Evolutionary conservation across 257 asterid genomes (phyloP).

Genomic region (Thymus quinquecostatus): DNA sequence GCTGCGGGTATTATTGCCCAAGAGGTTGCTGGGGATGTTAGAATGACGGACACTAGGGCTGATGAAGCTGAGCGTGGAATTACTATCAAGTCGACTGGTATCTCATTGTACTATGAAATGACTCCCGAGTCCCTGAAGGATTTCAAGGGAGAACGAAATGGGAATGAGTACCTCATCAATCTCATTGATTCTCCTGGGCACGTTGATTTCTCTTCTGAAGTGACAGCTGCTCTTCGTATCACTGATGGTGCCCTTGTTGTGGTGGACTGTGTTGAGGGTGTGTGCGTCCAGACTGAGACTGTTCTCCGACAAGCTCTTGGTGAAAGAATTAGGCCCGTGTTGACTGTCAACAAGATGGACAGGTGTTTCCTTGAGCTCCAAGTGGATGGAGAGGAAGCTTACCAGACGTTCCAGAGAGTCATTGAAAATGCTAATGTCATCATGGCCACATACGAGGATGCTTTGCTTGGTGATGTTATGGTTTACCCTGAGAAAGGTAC

Average conservation of each 20-base stretch:
- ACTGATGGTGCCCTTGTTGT: slow-evolving; percentile 59
- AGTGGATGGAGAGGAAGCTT: slow-evolving; percentile 60
- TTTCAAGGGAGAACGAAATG: slow-evolving; percentile 48
- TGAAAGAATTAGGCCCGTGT: slow-evolving; percentile 51
- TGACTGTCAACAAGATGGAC: slow-evolving; percentile 60
- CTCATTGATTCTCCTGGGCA: slow-evolving; percentile 58
- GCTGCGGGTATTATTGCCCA: slow-evolving; percentile 67
- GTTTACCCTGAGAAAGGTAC: slow-evolving; percentile 56
- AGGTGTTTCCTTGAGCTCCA: slow-evolving; percentile 57
- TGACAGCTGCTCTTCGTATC: slow-evolving; percentile 54
- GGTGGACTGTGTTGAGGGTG: slow-evolving; percentile 53
- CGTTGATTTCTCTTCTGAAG: slow-evolving; percentile 56
- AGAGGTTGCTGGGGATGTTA: slow-evolving; percentile 60
- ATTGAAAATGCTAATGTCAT: slow-evolving; percentile 54
- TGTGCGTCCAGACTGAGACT: slow-evolving; percentile 58
- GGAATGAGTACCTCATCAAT: slow-evolving; percentile 60
- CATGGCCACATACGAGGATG: slow-evolving; percentile 57
- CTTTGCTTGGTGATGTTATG: slow-evolving; percentile 49
- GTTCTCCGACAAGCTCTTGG: slow-evolving; percentile 55
- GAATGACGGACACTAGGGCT: slow-evolving; percentile 64
- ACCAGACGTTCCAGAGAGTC: slow-evolving; percentile 52
- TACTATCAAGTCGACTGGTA: slow-evolving; percentile 61
- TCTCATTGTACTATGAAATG: slow-evolving; percentile 58
- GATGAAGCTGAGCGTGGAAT: slow-evolving; percentile 69
- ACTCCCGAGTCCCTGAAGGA: slow-evolving; percentile 39